These are phyloP conservation scores for Aspergillus proliferans DNA, from an alignment of 2,329 filamentous ascomycete genomes.

Conservation along the genomic window DNA sequence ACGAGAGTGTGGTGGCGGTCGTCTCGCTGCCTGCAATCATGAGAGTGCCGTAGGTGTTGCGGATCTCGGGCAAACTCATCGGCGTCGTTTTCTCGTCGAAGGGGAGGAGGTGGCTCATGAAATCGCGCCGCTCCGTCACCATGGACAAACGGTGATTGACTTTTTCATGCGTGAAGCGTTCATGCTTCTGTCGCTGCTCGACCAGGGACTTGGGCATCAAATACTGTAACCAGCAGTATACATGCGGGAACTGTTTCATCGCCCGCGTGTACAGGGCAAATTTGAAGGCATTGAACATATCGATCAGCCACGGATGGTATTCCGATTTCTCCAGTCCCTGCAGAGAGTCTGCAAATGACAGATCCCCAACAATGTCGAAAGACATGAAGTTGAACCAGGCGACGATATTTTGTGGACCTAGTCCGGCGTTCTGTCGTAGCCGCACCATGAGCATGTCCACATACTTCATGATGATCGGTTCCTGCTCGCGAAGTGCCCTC, in stretches of 20 bases:
- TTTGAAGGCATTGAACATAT: too few relatives aligned
- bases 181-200: too few relatives aligned
- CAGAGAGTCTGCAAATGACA: conserved; percentile 27
- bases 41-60: conserved; percentile 15
- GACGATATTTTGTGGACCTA: conserved; percentile 8
- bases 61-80: too few relatives aligned
- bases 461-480: conserved; percentile 24
- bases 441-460: conserved; percentile 26
- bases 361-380: conserved; percentile 29
- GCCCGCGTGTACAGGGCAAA: too few relatives aligned
- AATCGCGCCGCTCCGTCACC: too few relatives aligned
- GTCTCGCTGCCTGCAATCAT: conserved; percentile 41
- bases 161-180: too few relatives aligned
- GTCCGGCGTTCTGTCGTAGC: conserved; percentile 12
- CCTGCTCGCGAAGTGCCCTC: conserved; percentile 31
- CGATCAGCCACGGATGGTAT: conserved; percentile 15
- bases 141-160: too few relatives aligned
- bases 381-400: conserved; percentile 28
- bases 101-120: too few relatives aligned
- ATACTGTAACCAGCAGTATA: too few relatives aligned
- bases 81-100: too few relatives aligned
- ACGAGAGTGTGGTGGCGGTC: conserved; percentile 38
- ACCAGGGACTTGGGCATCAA: too few relatives aligned
- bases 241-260: too few relatives aligned
- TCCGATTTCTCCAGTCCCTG: conserved; percentile 19